Conservation (phyloP, 2,329 filamentous ascomycete species). For the Neonectria magnoliae region DNA sequence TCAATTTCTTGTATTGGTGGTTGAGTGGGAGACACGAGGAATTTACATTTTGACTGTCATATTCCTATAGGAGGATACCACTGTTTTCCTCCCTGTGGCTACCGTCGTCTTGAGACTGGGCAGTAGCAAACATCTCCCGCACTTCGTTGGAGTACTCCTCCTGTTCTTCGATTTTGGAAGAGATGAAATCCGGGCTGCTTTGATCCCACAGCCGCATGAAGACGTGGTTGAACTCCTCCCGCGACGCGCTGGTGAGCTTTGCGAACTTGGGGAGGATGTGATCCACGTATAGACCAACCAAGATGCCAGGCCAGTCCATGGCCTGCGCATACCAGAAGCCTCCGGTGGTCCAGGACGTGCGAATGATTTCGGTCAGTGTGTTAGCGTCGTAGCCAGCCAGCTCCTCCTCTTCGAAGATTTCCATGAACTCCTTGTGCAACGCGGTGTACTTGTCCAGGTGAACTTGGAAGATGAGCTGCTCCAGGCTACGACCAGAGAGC, state of each 20-base stretch:
- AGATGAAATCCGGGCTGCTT: constrained; percentile 15
- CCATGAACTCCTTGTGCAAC: background rate
- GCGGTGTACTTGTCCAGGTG: background rate
- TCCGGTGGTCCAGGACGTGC: background rate
- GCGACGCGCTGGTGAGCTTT: constrained; percentile 7
- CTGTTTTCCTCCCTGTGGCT: background rate
- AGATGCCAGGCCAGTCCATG: background rate
- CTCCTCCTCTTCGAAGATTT: background rate
- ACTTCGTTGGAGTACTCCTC: constrained; percentile 16
- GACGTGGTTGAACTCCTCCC: constrained; percentile 18
- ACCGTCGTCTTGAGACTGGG: background rate
- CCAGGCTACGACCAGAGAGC: constrained; percentile 31
- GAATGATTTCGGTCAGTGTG: background rate
- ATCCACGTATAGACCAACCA: constrained; percentile 2
- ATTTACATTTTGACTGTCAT: background rate
- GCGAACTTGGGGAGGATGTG: constrained; percentile 18
- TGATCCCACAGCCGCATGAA: constrained; percentile 17
- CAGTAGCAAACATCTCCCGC: constrained; percentile 7
- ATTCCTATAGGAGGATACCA: background rate
- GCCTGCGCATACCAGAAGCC: background rate
- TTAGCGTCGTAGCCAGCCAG: background rate
- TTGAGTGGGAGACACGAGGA: background rate
- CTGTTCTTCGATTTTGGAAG: constrained; percentile 15
- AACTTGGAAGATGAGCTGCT: background rate
- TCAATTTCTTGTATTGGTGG: background rate